Base-by-base conservation (phyloP, 192 early-diverging fungal genomes). In the Coemansia aciculifera region DNA sequence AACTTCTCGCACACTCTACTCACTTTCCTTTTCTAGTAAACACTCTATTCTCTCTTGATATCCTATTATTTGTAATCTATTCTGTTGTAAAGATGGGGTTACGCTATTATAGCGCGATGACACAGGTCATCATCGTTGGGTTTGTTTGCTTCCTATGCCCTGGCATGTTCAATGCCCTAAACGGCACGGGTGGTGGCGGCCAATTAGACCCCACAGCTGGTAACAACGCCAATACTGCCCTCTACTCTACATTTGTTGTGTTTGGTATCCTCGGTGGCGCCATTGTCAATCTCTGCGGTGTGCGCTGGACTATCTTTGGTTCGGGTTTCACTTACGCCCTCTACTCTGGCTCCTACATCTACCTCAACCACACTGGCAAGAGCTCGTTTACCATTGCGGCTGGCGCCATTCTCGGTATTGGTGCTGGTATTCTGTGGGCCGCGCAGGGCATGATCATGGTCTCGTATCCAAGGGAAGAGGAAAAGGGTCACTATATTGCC, bases 361-460 rank as follows among this genome's bases (percentile, higher is more conserved):
- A 85, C 72, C 85, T 86, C 66, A 89, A 90, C 82, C 86, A 89
- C 66, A 85, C 86, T 9, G 32, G 77, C 63, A 72, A 66, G 13
- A 74, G 81, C 29, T 70, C 64, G 4, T 92, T 95, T 69, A 89
- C 88, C 13, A 89, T 94, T 57, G 75, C 84, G 40, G 77, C 93
- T 11, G 93, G 93, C 44, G 94, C 86, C 3, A 82, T 94, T 61
- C 89, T 95, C 39, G 94, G 94, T 70, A 63, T 92, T 21, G 90
- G 92, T 63, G 94, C 94, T 3, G 92, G 91, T 60, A 87, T 95
- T 68, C 76, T 92, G 57, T 88, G 88, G 86, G 89, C 92, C 3
- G 90, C 90, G 15, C 90, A 92, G 69, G 88, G 92, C 38, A 87
- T 89, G 77, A 92, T 95, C 69, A 92, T 93, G 89, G 85, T 92